Evolutionary conservation across 2,329 filamentous ascomycete species (phyloP).

Genomic region (Exophiala lecanii-corni): DNA sequence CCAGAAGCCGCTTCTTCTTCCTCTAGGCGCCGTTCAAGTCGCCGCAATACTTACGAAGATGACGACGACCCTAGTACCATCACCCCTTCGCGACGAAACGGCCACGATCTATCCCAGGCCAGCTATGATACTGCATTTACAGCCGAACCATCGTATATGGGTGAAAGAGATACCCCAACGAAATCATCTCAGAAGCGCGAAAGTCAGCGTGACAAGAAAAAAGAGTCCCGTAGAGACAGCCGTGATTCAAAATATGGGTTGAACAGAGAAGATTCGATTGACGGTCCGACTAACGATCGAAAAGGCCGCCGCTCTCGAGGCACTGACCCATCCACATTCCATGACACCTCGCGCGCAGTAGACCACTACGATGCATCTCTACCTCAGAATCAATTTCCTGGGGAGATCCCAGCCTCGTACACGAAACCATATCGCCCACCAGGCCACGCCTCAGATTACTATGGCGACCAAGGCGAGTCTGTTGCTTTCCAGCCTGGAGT

Average conservation of each 20-base stretch:
- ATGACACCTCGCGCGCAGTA: no score
- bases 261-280: no score
- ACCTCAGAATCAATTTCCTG: conserved; percentile 53
- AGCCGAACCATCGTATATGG: background rate
- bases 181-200: background rate
- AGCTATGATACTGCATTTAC: conserved; percentile 1
- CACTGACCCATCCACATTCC: conserved; percentile 2
- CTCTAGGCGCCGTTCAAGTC: conserved; percentile 18
- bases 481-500: conserved; percentile 58
- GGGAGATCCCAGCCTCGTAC: conserved; percentile 48
- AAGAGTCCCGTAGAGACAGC: conserved; percentile 1
- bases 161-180: background rate
- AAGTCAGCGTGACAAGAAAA: background rate
- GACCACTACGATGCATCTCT: conserved; percentile 44
- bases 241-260: background rate
- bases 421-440: conserved; percentile 44
- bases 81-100: background rate
- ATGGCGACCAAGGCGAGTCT: conserved; percentile 58
- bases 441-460: conserved; percentile 58
- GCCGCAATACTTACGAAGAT: conserved; percentile 10
- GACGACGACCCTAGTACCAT: conserved; percentile 6
- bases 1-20: conserved; percentile 19
- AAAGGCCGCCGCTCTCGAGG: background rate
- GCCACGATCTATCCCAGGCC: background rate
- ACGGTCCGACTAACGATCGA: no score